These are phyloP conservation scores for Parsonsia alboflavescens DNA, from an alignment of 257 asterid genomes.

Conservation along the genomic window DNA sequence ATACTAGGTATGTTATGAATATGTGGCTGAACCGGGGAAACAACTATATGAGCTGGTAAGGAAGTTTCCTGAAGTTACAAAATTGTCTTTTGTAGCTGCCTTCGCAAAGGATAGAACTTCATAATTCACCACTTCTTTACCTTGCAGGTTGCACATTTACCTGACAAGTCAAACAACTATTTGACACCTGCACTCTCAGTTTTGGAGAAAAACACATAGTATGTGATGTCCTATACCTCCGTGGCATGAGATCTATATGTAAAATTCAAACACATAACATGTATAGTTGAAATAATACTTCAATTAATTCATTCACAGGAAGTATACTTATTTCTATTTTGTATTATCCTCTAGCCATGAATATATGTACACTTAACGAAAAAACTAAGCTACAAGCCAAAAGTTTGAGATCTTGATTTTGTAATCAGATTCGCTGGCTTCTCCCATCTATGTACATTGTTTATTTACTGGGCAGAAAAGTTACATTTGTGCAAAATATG, in stretches of 20 bases:
- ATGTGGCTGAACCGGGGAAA: constrained; percentile 87
- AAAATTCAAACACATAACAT: neutral
- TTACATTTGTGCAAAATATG: no score
- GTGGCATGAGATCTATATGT: neutral
- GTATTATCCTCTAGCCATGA: no score
- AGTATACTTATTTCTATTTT: no score
- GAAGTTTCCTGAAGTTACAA: neutral
- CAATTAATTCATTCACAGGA: neutral
- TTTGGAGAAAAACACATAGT: constrained; percentile 86
- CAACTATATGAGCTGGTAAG: constrained; percentile 94
- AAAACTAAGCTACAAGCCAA: no score
- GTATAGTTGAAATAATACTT: neutral
- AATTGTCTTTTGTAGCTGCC: neutral
- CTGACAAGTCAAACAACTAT: constrained; percentile 96
- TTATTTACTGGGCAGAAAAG: no score
- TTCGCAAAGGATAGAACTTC: neutral
- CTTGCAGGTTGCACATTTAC: constrained; percentile 87
- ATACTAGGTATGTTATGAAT: constrained; percentile 85
- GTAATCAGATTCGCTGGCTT: no score
- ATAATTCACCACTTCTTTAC: neutral
- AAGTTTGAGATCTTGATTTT: no score
- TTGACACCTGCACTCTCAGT: constrained; percentile 94
- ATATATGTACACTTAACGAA: no score
- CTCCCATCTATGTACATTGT: neutral
- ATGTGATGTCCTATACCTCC: neutral